Percentiles rank a stretch among this genome's conserved stretches.
Evolutionary conservation across 352 stramenopile species (phyloP).

Genomic region (Phytophthora sp.): DNA sequence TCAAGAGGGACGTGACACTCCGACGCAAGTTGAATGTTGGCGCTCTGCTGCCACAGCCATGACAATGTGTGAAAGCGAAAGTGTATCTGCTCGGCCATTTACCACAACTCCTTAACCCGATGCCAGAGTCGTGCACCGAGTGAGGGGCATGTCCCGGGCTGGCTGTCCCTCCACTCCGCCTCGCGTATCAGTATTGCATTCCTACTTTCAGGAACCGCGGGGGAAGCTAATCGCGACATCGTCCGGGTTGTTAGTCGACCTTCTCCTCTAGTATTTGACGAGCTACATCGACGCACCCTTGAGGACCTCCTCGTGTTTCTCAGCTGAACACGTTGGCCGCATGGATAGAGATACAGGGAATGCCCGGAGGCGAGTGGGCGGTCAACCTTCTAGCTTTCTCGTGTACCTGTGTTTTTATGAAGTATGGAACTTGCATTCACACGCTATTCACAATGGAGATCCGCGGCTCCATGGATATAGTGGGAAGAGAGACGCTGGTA

Average conservation of each 20-base stretch:
- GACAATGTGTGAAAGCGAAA: conserved; percentile 1
- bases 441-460: background rate
- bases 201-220: background rate
- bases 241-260: background rate
- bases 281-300: background rate
- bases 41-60: background rate
- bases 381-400: background rate
- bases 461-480: background rate
- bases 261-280: background rate
- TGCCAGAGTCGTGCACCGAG: background rate
- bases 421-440: conserved; percentile 7
- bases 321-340: background rate
- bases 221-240: background rate
- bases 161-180: background rate
- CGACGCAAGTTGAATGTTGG: conserved; percentile 6
- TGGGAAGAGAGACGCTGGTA: conserved; percentile 1
- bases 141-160: background rate
- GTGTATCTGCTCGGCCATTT: background rate
- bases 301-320: background rate
- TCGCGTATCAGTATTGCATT: conserved; percentile 2
- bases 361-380: background rate
- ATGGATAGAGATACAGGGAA: background rate
- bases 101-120: background rate
- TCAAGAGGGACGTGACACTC: conserved; percentile 34
- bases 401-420: background rate